Conservation (phyloP, 1,284 basidiomycete genomes). For the Marasmius oreades region DNA sequence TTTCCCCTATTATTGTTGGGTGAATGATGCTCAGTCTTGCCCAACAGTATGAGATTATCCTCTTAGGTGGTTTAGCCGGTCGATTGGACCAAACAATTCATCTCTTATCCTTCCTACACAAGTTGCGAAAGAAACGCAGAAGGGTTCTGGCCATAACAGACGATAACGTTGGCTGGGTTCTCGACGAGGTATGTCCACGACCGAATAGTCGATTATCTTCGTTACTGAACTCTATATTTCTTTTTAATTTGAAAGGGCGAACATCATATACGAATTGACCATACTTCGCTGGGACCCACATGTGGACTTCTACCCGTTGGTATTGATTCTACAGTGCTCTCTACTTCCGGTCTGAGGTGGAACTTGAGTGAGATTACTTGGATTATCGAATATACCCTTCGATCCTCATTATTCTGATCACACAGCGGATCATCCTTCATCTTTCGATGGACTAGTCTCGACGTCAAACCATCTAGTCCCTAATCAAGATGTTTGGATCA, state of each 20-base stretch:
- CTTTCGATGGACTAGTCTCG: constrained; percentile 80
- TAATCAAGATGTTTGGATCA: constrained; percentile 62
- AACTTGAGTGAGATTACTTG: constrained; percentile 63
- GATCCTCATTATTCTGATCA: constrained; percentile 5
- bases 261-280: constrained; percentile 76
- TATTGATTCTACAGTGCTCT: constrained; percentile 68
- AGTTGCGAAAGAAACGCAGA: constrained; percentile 62
- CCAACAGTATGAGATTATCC: constrained; percentile 60
- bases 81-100: constrained; percentile 94
- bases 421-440: constrained; percentile 59
- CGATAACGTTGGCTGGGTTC: constrained; percentile 86
- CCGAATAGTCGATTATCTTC: neutral
- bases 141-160: constrained; percentile 79
- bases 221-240: constrained; percentile 6
- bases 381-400: constrained; percentile 1
- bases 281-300: constrained; percentile 74
- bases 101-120: constrained; percentile 83
- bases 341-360: constrained; percentile 87
- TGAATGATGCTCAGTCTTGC: neutral
- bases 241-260: constrained; percentile 57
- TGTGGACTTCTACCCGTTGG: constrained; percentile 94
- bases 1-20: neutral
- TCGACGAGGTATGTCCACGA: constrained; percentile 59
- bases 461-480: constrained; percentile 89
- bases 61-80: constrained; percentile 88